These are phyloP conservation scores for Umbelopsis sp. DNA, from an alignment of 371 early-diverging fungal genomes.

Conservation along the genomic window DNA sequence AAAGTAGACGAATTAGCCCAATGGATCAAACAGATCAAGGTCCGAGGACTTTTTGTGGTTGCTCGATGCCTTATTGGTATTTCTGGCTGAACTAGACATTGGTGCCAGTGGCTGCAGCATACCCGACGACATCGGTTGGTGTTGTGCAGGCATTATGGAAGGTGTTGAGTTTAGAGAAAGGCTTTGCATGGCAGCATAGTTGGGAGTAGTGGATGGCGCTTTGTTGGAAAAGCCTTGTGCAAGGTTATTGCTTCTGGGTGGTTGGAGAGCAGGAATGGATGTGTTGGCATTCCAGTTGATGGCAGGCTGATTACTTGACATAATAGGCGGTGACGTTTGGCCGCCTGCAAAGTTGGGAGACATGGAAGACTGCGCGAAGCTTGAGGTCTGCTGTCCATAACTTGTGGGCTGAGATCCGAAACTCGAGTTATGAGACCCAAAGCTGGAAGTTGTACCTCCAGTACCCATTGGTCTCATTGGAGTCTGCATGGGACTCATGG, in stretches of 20 bases:
- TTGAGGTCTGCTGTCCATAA: neutral
- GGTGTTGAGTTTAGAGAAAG: slow-evolving; percentile 20
- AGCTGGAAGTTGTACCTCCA: neutral
- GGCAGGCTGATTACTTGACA: slow-evolving; percentile 9
- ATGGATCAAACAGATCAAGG: slow-evolving; percentile 46
- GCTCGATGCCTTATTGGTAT: slow-evolving; percentile 15
- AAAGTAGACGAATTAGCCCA: slow-evolving; percentile 26
- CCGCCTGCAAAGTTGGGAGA: neutral
- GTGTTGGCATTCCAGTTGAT: slow-evolving; percentile 6
- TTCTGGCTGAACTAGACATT: slow-evolving; percentile 2
- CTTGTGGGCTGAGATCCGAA: neutral
- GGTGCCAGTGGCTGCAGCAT: slow-evolving; percentile 28
- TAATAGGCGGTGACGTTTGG: neutral
- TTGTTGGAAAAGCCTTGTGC: slow-evolving; percentile 18
- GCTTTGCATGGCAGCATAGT: slow-evolving; percentile 7
- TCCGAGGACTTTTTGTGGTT: slow-evolving; percentile 26
- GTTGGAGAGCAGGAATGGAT: neutral
- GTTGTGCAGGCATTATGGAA: slow-evolving; percentile 5
- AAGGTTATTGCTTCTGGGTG: slow-evolving; percentile 1
- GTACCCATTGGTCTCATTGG: slow-evolving; percentile 1
- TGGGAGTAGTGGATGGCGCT: slow-evolving; percentile 13
- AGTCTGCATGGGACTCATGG: neutral
- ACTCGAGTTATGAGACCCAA: neutral
- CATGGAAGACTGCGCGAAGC: neutral
- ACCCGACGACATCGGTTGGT: slow-evolving; percentile 22